Conservation (phyloP, 148 eudicot species). For the Suaeda aralocaspica region DNA sequence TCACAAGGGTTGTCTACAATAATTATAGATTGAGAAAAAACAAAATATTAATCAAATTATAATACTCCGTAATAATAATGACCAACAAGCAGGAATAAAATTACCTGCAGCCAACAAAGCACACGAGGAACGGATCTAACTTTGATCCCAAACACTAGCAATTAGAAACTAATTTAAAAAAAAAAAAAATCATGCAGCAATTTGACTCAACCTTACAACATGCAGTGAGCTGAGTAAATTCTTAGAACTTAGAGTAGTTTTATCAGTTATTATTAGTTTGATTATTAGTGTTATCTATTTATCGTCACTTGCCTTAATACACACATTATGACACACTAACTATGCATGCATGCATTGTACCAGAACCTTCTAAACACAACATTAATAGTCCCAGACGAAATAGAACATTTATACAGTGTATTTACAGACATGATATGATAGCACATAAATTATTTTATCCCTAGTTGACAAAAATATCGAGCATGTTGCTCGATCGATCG, state of each 20-base stretch:
- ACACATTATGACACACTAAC: too few species aligned
- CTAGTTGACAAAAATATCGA: slow-evolving; percentile 7
- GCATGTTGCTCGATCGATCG: too few species aligned
- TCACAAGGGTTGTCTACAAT: too few species aligned
- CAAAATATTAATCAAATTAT: too few species aligned
- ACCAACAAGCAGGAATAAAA: too few species aligned
- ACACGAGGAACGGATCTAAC: slow-evolving; percentile 1
- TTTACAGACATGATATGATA: too few species aligned
- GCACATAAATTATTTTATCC: background rate
- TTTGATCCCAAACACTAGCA: background rate
- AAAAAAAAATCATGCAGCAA: background rate
- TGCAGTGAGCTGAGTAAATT: background rate
- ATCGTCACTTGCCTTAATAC: background rate
- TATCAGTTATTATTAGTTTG: slow-evolving; percentile 5
- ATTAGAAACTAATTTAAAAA: background rate
- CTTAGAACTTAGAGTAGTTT: background rate
- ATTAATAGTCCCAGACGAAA: slow-evolving; percentile 1
- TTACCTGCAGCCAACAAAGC: background rate
- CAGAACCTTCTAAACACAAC: slow-evolving; percentile 15
- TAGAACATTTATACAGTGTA: too few species aligned
- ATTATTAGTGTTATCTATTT: background rate
- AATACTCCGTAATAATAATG: too few species aligned
- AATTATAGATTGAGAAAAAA: too few species aligned
- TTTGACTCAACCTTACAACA: background rate
- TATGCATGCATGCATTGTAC: slow-evolving; percentile 10